Evolutionary conservation across 345 rosid genomes (phyloP).

Genomic region (Ceriops tagal): DNA sequence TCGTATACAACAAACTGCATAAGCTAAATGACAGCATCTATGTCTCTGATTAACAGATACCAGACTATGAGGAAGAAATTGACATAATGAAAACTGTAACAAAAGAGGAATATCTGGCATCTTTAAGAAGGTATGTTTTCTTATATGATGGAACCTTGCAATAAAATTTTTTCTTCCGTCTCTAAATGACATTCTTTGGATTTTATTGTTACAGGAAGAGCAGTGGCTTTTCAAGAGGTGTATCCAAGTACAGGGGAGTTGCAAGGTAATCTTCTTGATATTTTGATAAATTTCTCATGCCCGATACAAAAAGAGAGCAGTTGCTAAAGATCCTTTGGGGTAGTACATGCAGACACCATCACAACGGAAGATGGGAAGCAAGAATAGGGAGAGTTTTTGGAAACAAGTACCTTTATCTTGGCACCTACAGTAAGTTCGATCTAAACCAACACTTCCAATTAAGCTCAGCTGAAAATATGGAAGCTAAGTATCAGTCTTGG

Average conservation of each 20-base stretch:
- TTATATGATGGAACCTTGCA: not conserved
- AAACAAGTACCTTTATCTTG: conserved; percentile 69
- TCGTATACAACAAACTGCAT: not conserved
- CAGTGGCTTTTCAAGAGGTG: conserved; percentile 76
- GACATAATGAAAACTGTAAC: conserved; percentile 55
- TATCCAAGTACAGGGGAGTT: conserved; percentile 66
- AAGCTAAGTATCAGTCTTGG: not conserved
- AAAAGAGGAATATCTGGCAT: conserved; percentile 65
- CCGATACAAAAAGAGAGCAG: not conserved
- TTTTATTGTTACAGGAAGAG: conserved; percentile 42
- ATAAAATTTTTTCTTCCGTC: not conserved
- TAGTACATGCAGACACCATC: conserved; percentile 50
- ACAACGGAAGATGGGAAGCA: conserved; percentile 78
- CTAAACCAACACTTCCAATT: not conserved
- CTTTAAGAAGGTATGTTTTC: conserved; percentile 51
- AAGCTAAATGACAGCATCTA: not conserved
- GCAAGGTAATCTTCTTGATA: conserved; percentile 41
- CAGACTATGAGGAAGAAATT: conserved; percentile 56
- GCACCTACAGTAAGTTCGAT: conserved; percentile 55
- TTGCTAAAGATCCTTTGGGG: not conserved
- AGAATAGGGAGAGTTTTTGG: conserved; percentile 71
- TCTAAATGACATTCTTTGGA: conserved; percentile 1
- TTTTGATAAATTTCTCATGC: not conserved
- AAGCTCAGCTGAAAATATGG: not conserved
- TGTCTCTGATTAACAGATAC: conserved; percentile 29